Conservation (phyloP, 805 yeast genomes). For the Yarrowia alimentaria region DNA sequence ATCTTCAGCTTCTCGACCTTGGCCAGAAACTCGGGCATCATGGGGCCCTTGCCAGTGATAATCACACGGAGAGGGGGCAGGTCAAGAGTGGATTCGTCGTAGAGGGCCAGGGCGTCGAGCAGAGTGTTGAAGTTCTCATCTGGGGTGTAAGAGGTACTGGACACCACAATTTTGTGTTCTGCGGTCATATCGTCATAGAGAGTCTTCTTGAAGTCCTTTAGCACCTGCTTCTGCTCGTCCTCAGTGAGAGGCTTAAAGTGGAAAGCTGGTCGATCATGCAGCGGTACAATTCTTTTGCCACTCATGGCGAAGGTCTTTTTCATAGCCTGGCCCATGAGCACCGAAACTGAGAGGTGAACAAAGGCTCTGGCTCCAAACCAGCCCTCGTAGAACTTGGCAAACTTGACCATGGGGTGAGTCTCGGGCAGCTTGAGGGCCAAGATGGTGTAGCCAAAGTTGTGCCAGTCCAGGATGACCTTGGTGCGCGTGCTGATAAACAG, state of each 20-base stretch:
- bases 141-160: conserved; percentile 92
- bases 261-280: conserved; percentile 83
- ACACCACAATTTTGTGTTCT: conserved; percentile 64
- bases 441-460: conserved; percentile 84
- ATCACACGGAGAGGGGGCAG: conserved; percentile 58
- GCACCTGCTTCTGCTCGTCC: conserved; percentile 38
- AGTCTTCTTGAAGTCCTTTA: conserved; percentile 40
- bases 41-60: conserved; percentile 98
- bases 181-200: conserved; percentile 42
- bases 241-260: conserved; percentile 48
- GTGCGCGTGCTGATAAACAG: conserved; percentile 52
- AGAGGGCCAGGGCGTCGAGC: conserved; percentile 61
- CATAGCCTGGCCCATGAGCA: conserved; percentile 64
- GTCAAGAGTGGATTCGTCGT: conserved; percentile 44
- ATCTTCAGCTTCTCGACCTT: conserved; percentile 48
- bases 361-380: conserved; percentile 61
- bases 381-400: conserved; percentile 63
- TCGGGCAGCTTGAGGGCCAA: conserved; percentile 59
- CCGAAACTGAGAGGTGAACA: conserved; percentile 77
- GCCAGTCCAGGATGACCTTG: conserved; percentile 88
- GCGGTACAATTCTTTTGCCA: conserved; percentile 51
- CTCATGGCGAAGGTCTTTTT: conserved; percentile 54
- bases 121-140: conserved; percentile 83
- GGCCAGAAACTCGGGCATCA: conserved; percentile 52
- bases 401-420: conserved; percentile 59